Evolutionary conservation across 1,139 yeast genomes (phyloP).

Genomic region (Diutina scorzettiae): DNA sequence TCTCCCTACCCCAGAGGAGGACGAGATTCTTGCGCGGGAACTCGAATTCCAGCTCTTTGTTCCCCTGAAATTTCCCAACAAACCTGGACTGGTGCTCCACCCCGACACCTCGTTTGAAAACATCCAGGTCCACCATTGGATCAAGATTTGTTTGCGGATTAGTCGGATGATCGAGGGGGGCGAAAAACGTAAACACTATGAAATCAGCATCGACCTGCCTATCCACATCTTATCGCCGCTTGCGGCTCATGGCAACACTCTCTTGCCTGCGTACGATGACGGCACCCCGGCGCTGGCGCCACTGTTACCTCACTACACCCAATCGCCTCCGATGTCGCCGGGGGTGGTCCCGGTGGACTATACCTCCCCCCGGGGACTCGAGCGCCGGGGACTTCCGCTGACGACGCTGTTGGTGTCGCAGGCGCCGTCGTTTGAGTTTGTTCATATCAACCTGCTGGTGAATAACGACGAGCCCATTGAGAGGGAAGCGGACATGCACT

Average conservation of each 20-base stretch:
- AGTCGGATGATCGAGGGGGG: constrained; percentile 50
- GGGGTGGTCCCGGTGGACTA: constrained; percentile 39
- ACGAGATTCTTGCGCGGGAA: constrained; percentile 43
- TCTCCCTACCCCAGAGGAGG: constrained; percentile 14
- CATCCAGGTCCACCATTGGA: constrained; percentile 88
- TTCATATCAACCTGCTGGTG: constrained; percentile 17
- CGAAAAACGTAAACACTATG: constrained; percentile 71
- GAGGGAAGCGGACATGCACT: constrained; percentile 31
- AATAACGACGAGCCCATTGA: constrained; percentile 29
- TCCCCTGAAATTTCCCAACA: constrained; percentile 48
- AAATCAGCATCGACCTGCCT: constrained; percentile 86
- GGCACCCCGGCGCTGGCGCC: constrained; percentile 15
- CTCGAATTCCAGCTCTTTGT: constrained; percentile 75
- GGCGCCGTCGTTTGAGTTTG: constrained; percentile 14
- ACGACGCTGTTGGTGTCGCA: background rate
- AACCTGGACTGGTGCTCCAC: constrained; percentile 37
- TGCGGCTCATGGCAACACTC: constrained; percentile 66
- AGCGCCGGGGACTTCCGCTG: background rate
- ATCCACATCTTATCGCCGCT: constrained; percentile 56
- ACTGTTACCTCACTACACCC: constrained; percentile 15
- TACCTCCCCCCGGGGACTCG: background rate
- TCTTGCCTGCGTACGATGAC: constrained; percentile 43
- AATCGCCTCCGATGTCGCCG: constrained; percentile 37
- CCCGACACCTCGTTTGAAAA: constrained; percentile 73
- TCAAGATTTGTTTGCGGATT: constrained; percentile 71